These are phyloP conservation scores for Aspergillus bridgeri DNA, from an alignment of 495 filamentous ascomycete genomes.

Conservation along the genomic window DNA sequence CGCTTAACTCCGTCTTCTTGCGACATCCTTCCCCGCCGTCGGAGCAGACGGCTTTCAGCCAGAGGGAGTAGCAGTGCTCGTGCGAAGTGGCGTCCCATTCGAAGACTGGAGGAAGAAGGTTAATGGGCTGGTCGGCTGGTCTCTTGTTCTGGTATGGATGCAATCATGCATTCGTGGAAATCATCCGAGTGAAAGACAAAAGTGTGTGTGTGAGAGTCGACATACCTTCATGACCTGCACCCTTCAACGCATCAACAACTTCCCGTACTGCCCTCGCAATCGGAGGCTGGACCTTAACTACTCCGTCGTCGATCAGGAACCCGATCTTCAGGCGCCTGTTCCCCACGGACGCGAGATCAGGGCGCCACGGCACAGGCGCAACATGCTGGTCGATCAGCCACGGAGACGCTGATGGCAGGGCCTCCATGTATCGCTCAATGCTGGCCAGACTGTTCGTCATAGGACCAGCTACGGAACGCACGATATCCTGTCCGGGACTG, in stretches of 20 bases:
- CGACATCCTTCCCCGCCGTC: constrained; percentile 56
- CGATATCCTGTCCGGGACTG: constrained; percentile 28
- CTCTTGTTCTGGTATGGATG: neutral
- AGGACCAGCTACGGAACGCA: constrained; percentile 41
- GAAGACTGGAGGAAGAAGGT: constrained; percentile 30
- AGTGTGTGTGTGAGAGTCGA: neutral
- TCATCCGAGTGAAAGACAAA: neutral
- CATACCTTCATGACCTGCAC: constrained; percentile 43
- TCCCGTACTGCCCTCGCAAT: constrained; percentile 42
- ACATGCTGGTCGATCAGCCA: constrained; percentile 42
- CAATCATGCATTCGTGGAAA: neutral
- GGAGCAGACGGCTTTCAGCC: constrained; percentile 52
- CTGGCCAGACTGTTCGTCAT: constrained; percentile 39
- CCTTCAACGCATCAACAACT: constrained; percentile 38
- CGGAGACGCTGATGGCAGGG: constrained; percentile 31
- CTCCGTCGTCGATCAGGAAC: constrained; percentile 51
- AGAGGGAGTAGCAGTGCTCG: constrained; percentile 30
- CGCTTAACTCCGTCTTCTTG: constrained; percentile 46
- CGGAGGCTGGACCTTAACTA: constrained; percentile 56
- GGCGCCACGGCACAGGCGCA: constrained; percentile 44
- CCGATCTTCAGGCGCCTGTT: constrained; percentile 44
- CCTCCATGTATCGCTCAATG: constrained; percentile 40
- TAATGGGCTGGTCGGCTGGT: neutral
- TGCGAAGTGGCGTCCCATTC: constrained; percentile 40
- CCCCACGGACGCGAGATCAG: constrained; percentile 21